Evolutionary conservation across 176 grass and related monocot genomes (phyloP).

Genomic region (Calamus simplicifolius): DNA sequence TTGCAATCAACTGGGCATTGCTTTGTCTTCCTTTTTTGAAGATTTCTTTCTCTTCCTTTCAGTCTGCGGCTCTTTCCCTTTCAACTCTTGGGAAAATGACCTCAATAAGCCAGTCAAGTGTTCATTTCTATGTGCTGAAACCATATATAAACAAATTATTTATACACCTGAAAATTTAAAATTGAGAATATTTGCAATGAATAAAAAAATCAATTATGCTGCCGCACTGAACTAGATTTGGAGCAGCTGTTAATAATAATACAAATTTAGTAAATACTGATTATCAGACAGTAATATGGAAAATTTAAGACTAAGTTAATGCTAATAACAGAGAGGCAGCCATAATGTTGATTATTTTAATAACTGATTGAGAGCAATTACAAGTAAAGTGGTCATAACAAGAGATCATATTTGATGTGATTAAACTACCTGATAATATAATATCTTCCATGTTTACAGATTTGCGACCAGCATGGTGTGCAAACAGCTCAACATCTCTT

Average conservation of each 20-base stretch:
- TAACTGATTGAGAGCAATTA: no score
- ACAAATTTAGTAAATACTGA: no score
- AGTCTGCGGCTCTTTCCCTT: constrained; percentile 50
- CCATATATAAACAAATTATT: not conserved
- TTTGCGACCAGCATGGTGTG: constrained; percentile 80
- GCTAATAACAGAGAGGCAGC: no score
- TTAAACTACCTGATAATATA: constrained; percentile 54
- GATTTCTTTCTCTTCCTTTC: constrained; percentile 72
- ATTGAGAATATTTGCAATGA: no score
- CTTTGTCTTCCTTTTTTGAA: constrained; percentile 41
- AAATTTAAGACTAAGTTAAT: no score
- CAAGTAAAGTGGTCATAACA: no score
- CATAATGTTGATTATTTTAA: no score
- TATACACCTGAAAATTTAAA: no score
- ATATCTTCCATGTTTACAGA: constrained; percentile 83
- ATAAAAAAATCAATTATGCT: no score
- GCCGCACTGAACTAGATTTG: no score
- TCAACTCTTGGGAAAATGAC: constrained; percentile 55
- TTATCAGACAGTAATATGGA: no score
- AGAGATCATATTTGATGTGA: not conserved
- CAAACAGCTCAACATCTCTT: constrained; percentile 80
- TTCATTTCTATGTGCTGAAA: constrained; percentile 77
- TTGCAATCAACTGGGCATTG: constrained; percentile 3
- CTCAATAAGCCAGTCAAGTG: constrained; percentile 55
- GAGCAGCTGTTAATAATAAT: no score